These are phyloP conservation scores for Gymnopus androsaceus DNA, from an alignment of 1,284 basidiomycete genomes.

Conservation along the genomic window DNA sequence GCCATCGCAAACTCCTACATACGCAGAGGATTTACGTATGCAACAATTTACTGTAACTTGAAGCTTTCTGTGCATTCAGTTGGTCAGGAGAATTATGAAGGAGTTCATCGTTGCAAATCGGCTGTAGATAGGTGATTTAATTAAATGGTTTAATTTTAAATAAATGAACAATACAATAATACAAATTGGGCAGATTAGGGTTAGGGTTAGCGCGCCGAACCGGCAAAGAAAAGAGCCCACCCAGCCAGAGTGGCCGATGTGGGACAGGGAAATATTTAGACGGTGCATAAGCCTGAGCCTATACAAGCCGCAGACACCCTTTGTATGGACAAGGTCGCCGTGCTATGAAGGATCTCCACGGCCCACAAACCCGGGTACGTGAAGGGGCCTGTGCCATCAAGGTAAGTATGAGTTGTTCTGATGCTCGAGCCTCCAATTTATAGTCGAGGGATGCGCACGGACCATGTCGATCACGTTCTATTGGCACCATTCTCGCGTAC, in stretches of 20 bases:
- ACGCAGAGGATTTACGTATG: too few relatives aligned
- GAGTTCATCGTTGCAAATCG: too few relatives aligned
- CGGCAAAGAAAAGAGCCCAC: conserved; percentile 9
- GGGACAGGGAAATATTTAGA: conserved; percentile 18
- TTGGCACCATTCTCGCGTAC: conserved; percentile 15
- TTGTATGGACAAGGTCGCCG: conserved; percentile 17
- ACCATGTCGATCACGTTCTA: conserved; percentile 5
- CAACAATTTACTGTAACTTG: too few relatives aligned
- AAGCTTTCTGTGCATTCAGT: too few relatives aligned
- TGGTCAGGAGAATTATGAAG: too few relatives aligned
- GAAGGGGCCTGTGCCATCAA: conserved; percentile 17
- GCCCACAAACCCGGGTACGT: conserved; percentile 14
- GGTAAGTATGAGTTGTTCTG: conserved; percentile 14
- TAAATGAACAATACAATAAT: conserved; percentile 2
- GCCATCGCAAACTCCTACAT: too few relatives aligned
- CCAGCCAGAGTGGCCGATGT: conserved; percentile 17
- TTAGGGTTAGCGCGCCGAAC: not conserved
- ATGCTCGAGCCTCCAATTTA: not conserved
- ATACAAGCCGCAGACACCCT: conserved; percentile 17
- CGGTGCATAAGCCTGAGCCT: conserved; percentile 16
- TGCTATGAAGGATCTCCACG: conserved; percentile 16
- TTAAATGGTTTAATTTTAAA: too few relatives aligned
- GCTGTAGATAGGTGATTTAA: too few relatives aligned
- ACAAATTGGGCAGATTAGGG: conserved; percentile 1
- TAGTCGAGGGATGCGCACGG: conserved; percentile 10